A percentile compares a stretch with the other conserved stretches of the same genome.
Conservation (phyloP, 2,329 filamentous ascomycete genomes). For the Aspergillus novofumigatus region DNA sequence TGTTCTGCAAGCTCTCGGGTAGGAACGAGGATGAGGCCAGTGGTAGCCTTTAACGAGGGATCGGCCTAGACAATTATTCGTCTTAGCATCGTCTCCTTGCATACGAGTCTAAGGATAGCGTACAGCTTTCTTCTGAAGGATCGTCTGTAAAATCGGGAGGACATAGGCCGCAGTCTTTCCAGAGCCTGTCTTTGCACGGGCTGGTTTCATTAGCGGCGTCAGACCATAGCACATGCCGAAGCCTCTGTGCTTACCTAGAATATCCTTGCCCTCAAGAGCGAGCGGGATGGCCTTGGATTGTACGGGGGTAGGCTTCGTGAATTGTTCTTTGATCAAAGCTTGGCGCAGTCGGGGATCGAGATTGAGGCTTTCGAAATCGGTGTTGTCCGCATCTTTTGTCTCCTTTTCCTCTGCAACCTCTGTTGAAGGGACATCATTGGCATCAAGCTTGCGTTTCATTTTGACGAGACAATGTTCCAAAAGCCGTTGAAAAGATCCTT, state of each 20-base stretch:
- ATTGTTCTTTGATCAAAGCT: constrained; percentile 78
- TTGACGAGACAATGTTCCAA: constrained; percentile 8
- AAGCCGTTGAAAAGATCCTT: constrained; percentile 4
- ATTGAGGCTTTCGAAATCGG: constrained; percentile 69
- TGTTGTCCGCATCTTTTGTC: constrained; percentile 26
- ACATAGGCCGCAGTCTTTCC: constrained; percentile 97
- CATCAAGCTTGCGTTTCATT: constrained; percentile 51
- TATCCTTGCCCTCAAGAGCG: constrained; percentile 80
- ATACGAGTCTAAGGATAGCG: constrained; percentile 7
- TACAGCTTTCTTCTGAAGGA: constrained; percentile 73
- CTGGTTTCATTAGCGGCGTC: constrained; percentile 38
- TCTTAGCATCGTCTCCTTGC: neutral
- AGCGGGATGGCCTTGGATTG: constrained; percentile 85
- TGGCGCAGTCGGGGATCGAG: constrained; percentile 84
- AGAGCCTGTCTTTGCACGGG: constrained; percentile 89
- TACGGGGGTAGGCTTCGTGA: constrained; percentile 79
- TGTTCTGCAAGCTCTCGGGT: constrained; percentile 93
- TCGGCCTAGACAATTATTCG: constrained; percentile 25
- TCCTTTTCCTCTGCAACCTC: constrained; percentile 25
- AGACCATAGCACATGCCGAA: neutral
- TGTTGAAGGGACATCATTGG: constrained; percentile 43
- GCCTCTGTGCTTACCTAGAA: constrained; percentile 53
- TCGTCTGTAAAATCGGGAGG: constrained; percentile 78
- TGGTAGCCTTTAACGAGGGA: constrained; percentile 48
- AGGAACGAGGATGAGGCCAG: constrained; percentile 85